Percentiles rank a stretch among this genome's conserved stretches.
These are phyloP conservation scores for Roridomyces roridus DNA, from an alignment of 768 basidiomycete genomes.

Conservation along the genomic window DNA sequence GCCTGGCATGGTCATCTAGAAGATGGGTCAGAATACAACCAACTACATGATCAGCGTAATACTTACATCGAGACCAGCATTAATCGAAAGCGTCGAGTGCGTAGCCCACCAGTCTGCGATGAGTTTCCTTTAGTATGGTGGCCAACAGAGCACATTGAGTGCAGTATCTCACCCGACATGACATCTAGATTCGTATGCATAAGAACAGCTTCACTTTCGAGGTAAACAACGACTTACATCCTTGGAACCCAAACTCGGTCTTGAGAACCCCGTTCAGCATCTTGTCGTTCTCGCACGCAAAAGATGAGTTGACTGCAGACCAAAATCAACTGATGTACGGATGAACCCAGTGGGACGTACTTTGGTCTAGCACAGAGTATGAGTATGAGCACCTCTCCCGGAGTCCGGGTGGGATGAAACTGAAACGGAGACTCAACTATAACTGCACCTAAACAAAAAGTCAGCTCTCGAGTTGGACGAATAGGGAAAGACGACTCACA, in stretches of 20 bases:
- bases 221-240: conserved; percentile 48
- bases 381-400: too few species aligned
- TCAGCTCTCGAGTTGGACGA: background rate
- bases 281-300: conserved; percentile 69
- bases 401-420: too few species aligned
- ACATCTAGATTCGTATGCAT: conserved; percentile 38
- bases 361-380: conserved; percentile 23
- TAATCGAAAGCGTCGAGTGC: conserved; percentile 60
- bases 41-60: background rate
- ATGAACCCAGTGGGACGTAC: conserved; percentile 9
- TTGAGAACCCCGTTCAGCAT: conserved; percentile 67
- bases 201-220: background rate
- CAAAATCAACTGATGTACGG: background rate
- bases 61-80: conserved; percentile 66
- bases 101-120: conserved; percentile 70
- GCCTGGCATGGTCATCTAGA: conserved; percentile 76
- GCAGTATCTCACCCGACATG: conserved; percentile 45
- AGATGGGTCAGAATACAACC: background rate
- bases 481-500: background rate
- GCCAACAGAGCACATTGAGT: background rate
- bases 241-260: conserved; percentile 69
- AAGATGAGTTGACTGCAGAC: conserved; percentile 56
- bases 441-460: conserved; percentile 25
- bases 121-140: too few species aligned
- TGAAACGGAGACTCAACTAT: conserved; percentile 15